Conservation (phyloP, 495 filamentous ascomycete genomes). For the Chaetomium tenue region DNA sequence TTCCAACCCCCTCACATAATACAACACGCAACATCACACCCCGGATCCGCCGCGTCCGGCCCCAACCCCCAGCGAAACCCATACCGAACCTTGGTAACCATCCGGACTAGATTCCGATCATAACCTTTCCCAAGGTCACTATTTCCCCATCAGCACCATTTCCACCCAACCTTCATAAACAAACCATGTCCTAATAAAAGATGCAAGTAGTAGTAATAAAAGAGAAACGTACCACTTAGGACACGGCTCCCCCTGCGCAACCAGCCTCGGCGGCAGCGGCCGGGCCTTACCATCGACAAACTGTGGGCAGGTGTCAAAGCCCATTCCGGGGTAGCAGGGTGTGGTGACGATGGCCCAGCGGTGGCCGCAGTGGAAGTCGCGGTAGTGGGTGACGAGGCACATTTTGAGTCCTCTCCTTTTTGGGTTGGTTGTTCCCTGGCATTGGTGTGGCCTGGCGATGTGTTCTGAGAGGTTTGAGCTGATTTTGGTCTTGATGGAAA, state of each 20-base stretch:
- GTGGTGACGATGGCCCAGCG: slow-evolving; percentile 39
- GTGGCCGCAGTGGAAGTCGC: slow-evolving; percentile 39
- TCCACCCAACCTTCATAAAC: background rate
- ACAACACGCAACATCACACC: slow-evolving; percentile 37
- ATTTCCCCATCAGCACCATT: background rate
- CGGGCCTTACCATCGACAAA: slow-evolving; percentile 30
- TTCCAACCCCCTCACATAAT: slow-evolving; percentile 36
- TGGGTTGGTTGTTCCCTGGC: background rate
- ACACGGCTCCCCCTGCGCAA: slow-evolving; percentile 26
- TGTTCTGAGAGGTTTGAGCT: background rate
- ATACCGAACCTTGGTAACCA: slow-evolving; percentile 32
- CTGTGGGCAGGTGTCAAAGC: slow-evolving; percentile 39
- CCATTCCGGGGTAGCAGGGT: slow-evolving; percentile 39
- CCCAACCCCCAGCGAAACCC: slow-evolving; percentile 42
- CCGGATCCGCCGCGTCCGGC: slow-evolving; percentile 37
- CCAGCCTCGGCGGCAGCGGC: slow-evolving; percentile 26
- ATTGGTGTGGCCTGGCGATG: background rate
- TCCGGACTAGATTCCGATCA: slow-evolving; percentile 39
- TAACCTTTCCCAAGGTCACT: slow-evolving; percentile 34
- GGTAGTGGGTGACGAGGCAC: slow-evolving; percentile 38
- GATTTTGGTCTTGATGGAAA: background rate
- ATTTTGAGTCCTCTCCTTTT: slow-evolving; percentile 16
- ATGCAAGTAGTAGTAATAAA: background rate
- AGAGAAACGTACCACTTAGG: slow-evolving; percentile 28
- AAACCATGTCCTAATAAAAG: background rate